Evolutionary conservation across 139 green algal genomes (phyloP).

Genomic region (Trebouxia sp.): DNA sequence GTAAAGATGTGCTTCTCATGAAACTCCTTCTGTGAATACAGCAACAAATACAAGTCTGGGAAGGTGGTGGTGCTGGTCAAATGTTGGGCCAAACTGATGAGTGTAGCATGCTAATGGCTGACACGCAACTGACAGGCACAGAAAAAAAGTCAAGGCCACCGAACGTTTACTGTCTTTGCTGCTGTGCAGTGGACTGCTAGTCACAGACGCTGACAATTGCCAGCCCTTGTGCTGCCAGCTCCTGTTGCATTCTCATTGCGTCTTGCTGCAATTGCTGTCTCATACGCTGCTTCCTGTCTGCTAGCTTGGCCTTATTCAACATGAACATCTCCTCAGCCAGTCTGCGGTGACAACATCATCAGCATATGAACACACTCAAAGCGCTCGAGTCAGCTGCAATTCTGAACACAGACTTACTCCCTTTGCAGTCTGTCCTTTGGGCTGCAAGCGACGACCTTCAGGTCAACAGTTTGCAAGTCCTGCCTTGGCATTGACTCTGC

Average conservation of each 20-base stretch:
- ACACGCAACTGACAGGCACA: too few relatives aligned
- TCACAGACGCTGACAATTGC: too few relatives aligned
- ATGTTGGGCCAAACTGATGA: neutral
- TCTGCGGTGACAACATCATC: too few relatives aligned
- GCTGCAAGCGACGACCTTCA: constrained; percentile 4
- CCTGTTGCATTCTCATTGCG: neutral
- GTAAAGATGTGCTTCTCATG: too few relatives aligned
- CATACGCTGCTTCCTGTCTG: neutral
- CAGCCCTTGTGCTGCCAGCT: neutral
- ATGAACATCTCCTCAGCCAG: constrained; percentile 14
- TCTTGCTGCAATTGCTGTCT: constrained; percentile 12
- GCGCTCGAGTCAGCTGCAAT: too few relatives aligned
- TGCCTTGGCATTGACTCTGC: neutral
- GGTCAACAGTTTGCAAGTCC: neutral
- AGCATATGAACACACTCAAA: too few relatives aligned
- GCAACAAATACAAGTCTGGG: too few relatives aligned
- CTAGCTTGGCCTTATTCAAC: neutral
- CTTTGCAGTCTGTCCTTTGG: constrained; percentile 2
- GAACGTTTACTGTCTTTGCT: too few relatives aligned
- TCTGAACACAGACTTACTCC: neutral
- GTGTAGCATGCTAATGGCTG: neutral
- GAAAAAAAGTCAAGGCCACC: too few relatives aligned
- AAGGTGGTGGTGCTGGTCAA: constrained; percentile 1
- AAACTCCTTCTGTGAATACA: too few relatives aligned
- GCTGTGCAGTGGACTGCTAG: too few relatives aligned